A percentile compares a stretch with the other conserved stretches of the same genome.
Evolutionary conservation across 2,329 filamentous ascomycete genomes (phyloP).

Genomic region (Colletotrichum liriopes): DNA sequence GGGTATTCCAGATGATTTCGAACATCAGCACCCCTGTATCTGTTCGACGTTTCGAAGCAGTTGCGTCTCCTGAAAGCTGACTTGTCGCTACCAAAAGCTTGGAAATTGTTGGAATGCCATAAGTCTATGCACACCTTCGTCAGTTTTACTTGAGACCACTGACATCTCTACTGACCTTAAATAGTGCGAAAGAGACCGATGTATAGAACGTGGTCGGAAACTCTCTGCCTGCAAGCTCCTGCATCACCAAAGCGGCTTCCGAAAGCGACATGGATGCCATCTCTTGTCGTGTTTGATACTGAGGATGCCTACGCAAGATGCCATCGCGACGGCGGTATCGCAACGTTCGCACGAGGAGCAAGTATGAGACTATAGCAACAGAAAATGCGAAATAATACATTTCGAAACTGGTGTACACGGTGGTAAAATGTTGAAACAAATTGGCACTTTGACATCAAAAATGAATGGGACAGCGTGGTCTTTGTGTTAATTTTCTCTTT

Average conservation of each 20-base stretch:
- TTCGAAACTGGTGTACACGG: background rate
- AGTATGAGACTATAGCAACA: background rate
- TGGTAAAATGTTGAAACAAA: background rate
- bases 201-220: conserved; percentile 69
- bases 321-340: conserved; percentile 31
- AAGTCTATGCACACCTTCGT: conserved; percentile 48
- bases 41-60: conserved; percentile 66
- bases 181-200: conserved; percentile 71
- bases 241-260: conserved; percentile 52
- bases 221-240: conserved; percentile 62
- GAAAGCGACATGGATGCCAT: conserved; percentile 33
- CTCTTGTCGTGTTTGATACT: conserved; percentile 28
- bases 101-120: conserved; percentile 71
- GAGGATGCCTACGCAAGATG: background rate
- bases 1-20: conserved; percentile 63
- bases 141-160: background rate
- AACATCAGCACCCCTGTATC: conserved; percentile 66
- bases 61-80: conserved; percentile 59
- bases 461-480: background rate
- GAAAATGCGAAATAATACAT: conserved; percentile 13
- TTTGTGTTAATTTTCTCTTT: conserved; percentile 8
- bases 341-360: conserved; percentile 5
- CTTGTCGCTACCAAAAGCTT: conserved; percentile 63
- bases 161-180: conserved; percentile 58
- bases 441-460: background rate